Evolutionary conservation across 768 basidiomycete genomes (phyloP), one percentile per base, ranked within the genome.

Genomic region (Tricholoma sp.): DNA sequence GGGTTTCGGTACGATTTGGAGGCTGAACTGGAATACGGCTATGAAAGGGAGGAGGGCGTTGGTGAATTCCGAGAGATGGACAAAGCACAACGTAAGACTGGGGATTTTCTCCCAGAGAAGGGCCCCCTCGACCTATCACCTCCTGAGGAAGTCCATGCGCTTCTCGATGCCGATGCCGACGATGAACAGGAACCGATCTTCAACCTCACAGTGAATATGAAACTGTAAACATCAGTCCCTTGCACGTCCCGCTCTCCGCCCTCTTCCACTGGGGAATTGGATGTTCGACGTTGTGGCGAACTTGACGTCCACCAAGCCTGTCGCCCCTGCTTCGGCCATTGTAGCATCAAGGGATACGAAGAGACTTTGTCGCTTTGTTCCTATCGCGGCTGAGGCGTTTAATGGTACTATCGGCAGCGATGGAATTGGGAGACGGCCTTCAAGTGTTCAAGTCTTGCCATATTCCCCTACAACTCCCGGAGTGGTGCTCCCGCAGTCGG

Each of bases 281-380:
- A 91, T 91, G 90, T 81, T 90, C 57, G 89, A 93, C 35, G 89
- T 79, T 56, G 78, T 92, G 34, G 78, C 83, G 0, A 88, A 89
- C 49, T 71, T 91, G 18, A 84, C 85, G 0, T 57, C 60, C 18
- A 34, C 19, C 11, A 35, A 34, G n/a, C 37, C 14, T 39, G 1
- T n/a, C 7, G 37, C 7, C 2, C 53, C 57, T 52, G 27, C 64
- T 12, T 29, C 60, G 2, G 63, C 67, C 16, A 22, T 66, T 7
- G 68, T 67, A 10, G 61, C 67, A 18, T 57, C 57, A 27, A 66
- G 66, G 24, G 65, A 69, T 5, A 41, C 63, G 21, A 58, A 64
- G 31, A 66, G 60, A 37, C 57, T 71, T 41, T 74, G 73, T 62
- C 73, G 73, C 31, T 74, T 75, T 59, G 64, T 75, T 8, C 74